Evolutionary conservation across 108 stramenopile genomes (phyloP).

Genomic region (Hondaea fermentalgiana): DNA sequence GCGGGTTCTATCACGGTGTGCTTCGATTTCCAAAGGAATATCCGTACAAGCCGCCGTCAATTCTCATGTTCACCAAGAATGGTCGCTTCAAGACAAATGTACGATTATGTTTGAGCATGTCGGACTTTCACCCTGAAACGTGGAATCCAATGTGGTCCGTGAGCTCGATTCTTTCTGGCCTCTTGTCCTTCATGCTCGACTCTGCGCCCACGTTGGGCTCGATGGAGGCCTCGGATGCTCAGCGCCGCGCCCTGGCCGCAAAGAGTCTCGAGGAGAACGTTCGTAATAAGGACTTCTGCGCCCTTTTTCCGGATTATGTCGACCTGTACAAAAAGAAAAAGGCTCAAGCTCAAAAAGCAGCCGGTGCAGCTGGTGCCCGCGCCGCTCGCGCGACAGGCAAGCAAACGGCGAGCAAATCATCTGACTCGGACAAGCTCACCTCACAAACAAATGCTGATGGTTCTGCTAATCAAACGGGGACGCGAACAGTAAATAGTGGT

Average conservation of each 20-base stretch:
- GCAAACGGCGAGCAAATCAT: neutral
- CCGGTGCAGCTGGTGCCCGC: neutral
- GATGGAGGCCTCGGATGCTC: conserved; percentile 60
- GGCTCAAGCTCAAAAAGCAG: neutral
- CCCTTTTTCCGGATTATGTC: conserved; percentile 43
- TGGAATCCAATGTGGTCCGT: conserved; percentile 89
- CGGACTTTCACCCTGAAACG: conserved; percentile 80
- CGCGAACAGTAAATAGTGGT: neutral
- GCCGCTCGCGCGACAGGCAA: neutral
- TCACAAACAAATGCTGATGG: neutral
- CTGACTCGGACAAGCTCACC: neutral
- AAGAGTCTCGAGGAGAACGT: conserved; percentile 66
- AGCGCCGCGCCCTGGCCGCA: conserved; percentile 64
- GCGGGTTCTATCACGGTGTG: conserved; percentile 54
- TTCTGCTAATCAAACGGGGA: neutral
- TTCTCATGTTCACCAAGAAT: conserved; percentile 83
- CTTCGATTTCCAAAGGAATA: conserved; percentile 61
- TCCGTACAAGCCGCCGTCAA: conserved; percentile 84
- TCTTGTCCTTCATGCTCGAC: conserved; percentile 91
- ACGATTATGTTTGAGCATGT: conserved; percentile 80
- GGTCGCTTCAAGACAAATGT: conserved; percentile 75
- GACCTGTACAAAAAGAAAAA: conserved; percentile 39
- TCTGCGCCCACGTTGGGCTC: conserved; percentile 71
- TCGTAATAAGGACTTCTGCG: conserved; percentile 30
- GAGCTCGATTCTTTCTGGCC: conserved; percentile 80